Evolutionary conservation across 148 eudicot species (phyloP).

Genomic region (Diospyros lotus): DNA sequence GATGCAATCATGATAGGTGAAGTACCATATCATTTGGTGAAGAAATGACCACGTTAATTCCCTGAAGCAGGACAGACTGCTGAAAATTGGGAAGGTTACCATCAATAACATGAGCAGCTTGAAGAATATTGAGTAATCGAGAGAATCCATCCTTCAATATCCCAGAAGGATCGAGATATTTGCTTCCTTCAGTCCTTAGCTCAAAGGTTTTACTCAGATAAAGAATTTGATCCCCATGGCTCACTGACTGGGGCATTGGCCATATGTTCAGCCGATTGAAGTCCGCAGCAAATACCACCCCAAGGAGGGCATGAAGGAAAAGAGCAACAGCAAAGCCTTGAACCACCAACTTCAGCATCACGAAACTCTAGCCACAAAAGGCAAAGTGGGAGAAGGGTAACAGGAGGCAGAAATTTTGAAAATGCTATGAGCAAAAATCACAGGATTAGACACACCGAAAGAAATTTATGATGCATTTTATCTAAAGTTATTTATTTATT

Average conservation of each 20-base stretch:
- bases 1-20: neutral
- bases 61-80: slow-evolving; percentile 46
- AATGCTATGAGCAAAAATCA: neutral
- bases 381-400: neutral
- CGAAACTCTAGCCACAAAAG: slow-evolving; percentile 10
- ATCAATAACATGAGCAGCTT: slow-evolving; percentile 51
- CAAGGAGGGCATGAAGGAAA: slow-evolving; percentile 19
- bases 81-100: slow-evolving; percentile 29
- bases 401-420: neutral
- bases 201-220: slow-evolving; percentile 48
- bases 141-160: slow-evolving; percentile 64
- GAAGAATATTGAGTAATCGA: slow-evolving; percentile 40
- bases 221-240: slow-evolving; percentile 38
- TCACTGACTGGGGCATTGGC: slow-evolving; percentile 75
- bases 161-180: slow-evolving; percentile 51
- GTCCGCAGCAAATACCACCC: slow-evolving; percentile 29
- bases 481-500: too few relatives aligned
- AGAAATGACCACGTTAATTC: slow-evolving; percentile 58
- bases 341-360: slow-evolving; percentile 39
- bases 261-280: slow-evolving; percentile 56
- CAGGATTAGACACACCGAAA: too few relatives aligned
- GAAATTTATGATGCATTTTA: too few relatives aligned
- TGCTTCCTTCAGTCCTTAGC: slow-evolving; percentile 53
- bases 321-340: slow-evolving; percentile 19
- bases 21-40: slow-evolving; percentile 68